A percentile compares a stretch with the other conserved stretches of the same genome.
Evolutionary conservation across 2,329 filamentous ascomycete genomes (phyloP).

Genomic region (Botrytis porri): DNA sequence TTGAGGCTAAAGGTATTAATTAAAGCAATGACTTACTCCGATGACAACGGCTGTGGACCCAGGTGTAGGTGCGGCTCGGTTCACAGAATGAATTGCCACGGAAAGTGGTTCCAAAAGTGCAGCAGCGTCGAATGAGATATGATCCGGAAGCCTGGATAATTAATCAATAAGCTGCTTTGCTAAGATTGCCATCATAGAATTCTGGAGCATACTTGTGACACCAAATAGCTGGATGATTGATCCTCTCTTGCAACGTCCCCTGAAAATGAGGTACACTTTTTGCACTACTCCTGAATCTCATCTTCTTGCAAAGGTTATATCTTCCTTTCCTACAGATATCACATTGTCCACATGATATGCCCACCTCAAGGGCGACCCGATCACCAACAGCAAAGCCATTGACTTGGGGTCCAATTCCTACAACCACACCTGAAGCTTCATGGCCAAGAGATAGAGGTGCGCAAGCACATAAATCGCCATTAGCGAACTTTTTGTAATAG

Average conservation of each 20-base stretch:
- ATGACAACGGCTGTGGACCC: slow-evolving; percentile 59
- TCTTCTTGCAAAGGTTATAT: slow-evolving; percentile 61
- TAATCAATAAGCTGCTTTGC: slow-evolving; percentile 9
- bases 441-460: slow-evolving; percentile 64
- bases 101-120: slow-evolving; percentile 61
- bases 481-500: slow-evolving; percentile 71
- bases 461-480: slow-evolving; percentile 65
- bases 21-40: slow-evolving; percentile 42
- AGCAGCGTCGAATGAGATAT: slow-evolving; percentile 57
- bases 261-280: slow-evolving; percentile 63
- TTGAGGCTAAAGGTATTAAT: neutral
- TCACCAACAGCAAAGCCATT: slow-evolving; percentile 54
- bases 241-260: slow-evolving; percentile 59
- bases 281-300: slow-evolving; percentile 60
- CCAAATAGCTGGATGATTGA: slow-evolving; percentile 61
- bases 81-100: slow-evolving; percentile 60
- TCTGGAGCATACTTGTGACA: slow-evolving; percentile 53
- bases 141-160: slow-evolving; percentile 51
- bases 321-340: slow-evolving; percentile 86
- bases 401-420: slow-evolving; percentile 53
- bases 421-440: slow-evolving; percentile 58
- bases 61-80: slow-evolving; percentile 50
- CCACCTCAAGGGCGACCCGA: slow-evolving; percentile 75
- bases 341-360: slow-evolving; percentile 86
- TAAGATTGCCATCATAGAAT: neutral